Percentiles rank a stretch among this genome's conserved stretches.
Evolutionary conservation across 1,139 yeast species (phyloP).

Genomic region (Blastobotrys malaysiensis): DNA sequence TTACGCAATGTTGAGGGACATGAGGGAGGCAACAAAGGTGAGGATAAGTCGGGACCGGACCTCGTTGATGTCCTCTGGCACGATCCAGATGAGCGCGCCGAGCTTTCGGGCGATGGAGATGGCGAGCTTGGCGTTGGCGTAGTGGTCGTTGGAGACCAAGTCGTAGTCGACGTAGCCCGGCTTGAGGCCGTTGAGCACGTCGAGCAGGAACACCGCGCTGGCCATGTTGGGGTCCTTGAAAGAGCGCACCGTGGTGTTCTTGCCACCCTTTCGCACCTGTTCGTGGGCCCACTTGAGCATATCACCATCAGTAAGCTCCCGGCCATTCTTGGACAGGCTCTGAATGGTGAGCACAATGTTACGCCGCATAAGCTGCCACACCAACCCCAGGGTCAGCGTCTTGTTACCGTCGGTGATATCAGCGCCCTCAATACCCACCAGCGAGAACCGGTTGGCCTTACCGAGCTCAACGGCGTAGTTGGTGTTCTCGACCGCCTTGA

Average conservation of each 20-base stretch:
- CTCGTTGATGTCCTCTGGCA: conserved; percentile 98
- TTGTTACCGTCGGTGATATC: conserved; percentile 94
- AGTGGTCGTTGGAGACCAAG: conserved; percentile 75
- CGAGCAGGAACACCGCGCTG: conserved; percentile 75
- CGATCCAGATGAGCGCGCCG: conserved; percentile 97
- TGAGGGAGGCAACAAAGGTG: conserved; percentile 91
- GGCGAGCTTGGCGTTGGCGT: conserved; percentile 93
- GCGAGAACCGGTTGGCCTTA: conserved; percentile 81
- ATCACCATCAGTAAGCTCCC: conserved; percentile 73
- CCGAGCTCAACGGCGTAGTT: conserved; percentile 96
- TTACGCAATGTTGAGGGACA: conserved; percentile 46
- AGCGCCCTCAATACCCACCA: conserved; percentile 97
- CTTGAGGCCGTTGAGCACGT: conserved; percentile 85
- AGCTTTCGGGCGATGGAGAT: conserved; percentile 96
- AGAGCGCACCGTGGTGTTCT: conserved; percentile 60
- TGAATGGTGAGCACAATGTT: conserved; percentile 82
- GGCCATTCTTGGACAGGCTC: conserved; percentile 64
- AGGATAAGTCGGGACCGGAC: conserved; percentile 89
- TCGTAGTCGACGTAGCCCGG: conserved; percentile 98
- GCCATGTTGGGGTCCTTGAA: conserved; percentile 77
- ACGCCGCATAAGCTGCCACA: conserved; percentile 98
- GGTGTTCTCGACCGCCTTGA: conserved; percentile 93
- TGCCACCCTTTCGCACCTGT: conserved; percentile 81
- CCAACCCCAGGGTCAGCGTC: conserved; percentile 85
- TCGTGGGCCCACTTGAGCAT: conserved; percentile 92